Evolutionary conservation across 176 grass and related monocot genomes (phyloP), one percentile per base, ranked within the genome.

Genomic region (Metroxylon sagu): DNA sequence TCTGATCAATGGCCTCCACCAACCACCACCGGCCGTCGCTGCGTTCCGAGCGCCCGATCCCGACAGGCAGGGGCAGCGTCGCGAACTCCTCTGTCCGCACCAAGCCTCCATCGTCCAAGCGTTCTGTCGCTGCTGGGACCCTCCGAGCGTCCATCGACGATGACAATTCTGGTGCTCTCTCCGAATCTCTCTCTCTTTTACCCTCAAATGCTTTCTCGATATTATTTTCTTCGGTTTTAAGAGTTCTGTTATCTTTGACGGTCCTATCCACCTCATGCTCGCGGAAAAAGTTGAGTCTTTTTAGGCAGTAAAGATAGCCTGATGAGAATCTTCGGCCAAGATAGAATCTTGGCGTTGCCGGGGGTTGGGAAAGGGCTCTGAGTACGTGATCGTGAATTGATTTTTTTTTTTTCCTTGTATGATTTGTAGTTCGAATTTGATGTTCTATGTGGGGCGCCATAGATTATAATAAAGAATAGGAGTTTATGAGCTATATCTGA

Each of bases 41-140:
- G 16, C 79, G 73, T n/a, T 26, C 79, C 17, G 79, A 82, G 29
- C 62, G 79, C 21, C 79, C 72, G 50, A 51, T 76, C 16, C 67
- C 58, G 1, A 28, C 73, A 18, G 54, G 66, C 25, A 66, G 60
- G 58, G 21, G 43, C 18, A 73, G 61, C 25, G 51, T 49, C 29
- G 60, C 61, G 17, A 59, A 57, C 48, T 52, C 60, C 5, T 52
- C 67, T 4, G n/a, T n/a, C 19, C 73, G 79, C 26, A 57, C 73
- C 7, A 76, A 76, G 43, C 60, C 79, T 48, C 60, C 65, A 7
- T 59, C 72, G 17, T 54, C 73, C 39, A 82, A 76, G 64, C 59
- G 79, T 19, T 59, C 73, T 15, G 17, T 57, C 17, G 61, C 76
- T 3, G 62, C 15, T 21, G 64, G 59, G 1, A 51, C 30, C 23